phyloP scores from a whole-genome alignment of 2,329 filamentous ascomycete species.

The Claviceps lovelessii region DNA sequence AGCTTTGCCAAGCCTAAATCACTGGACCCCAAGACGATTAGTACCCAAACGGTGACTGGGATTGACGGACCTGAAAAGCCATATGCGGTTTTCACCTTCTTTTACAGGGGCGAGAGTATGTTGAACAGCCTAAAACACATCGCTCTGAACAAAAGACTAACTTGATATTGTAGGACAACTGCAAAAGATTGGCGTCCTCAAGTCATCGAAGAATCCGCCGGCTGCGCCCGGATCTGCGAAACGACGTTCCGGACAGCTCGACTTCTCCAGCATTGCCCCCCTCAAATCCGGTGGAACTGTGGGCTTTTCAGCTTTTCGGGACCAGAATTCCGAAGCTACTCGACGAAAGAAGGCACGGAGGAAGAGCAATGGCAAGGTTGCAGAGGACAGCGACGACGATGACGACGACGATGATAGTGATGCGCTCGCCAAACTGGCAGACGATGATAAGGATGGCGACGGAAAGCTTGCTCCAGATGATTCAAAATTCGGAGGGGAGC shows the following conservation, averaged over 20 bases:
- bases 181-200: constrained; percentile 85
- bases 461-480: constrained; percentile 55
- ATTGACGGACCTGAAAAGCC: constrained; percentile 93
- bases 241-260: constrained; percentile 66
- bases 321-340: constrained; percentile 42
- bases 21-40: constrained; percentile 91
- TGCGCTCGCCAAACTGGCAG: constrained; percentile 49
- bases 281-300: constrained; percentile 78
- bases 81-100: constrained; percentile 93
- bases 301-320: constrained; percentile 79
- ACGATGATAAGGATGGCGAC: constrained; percentile 48
- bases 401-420: constrained; percentile 54
- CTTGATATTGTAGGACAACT: constrained; percentile 56
- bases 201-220: constrained; percentile 49
- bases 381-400: constrained; percentile 59
- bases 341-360: constrained; percentile 44
- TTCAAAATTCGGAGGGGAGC: constrained; percentile 54
- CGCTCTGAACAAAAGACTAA: not conserved
- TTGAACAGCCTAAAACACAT: constrained; percentile 12
- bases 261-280: constrained; percentile 73
- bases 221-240: constrained; percentile 50
- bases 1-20: constrained; percentile 96
- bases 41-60: constrained; percentile 96
- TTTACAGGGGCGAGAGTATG: constrained; percentile 90
- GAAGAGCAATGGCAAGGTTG: constrained; percentile 53